Evolutionary conservation across 2,329 filamentous ascomycete species (phyloP).

Genomic region (Fonsecaea erecta): DNA sequence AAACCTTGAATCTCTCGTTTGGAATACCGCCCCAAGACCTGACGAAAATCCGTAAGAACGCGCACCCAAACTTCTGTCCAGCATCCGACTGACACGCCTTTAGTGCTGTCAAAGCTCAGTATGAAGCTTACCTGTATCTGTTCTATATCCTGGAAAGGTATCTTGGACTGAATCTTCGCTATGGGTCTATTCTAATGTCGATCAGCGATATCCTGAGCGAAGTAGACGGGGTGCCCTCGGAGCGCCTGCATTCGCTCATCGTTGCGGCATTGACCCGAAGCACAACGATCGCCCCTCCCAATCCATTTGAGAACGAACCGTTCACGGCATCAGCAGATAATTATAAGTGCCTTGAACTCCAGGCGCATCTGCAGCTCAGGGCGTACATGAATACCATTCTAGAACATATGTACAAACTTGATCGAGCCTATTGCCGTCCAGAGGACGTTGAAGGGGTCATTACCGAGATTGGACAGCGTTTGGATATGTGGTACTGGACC

Average conservation of each 20-base stretch:
- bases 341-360: slow-evolving; percentile 1
- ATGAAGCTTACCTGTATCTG: slow-evolving; percentile 17
- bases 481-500: slow-evolving; percentile 20
- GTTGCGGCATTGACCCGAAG: background rate
- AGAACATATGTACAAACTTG: slow-evolving; percentile 9
- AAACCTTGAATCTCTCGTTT: slow-evolving; percentile 13
- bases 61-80: background rate
- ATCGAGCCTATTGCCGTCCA: slow-evolving; percentile 19
- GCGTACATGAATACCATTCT: slow-evolving; percentile 21
- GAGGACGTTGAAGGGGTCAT: slow-evolving; percentile 7
- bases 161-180: background rate
- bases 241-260: slow-evolving; percentile 7
- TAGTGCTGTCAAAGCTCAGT: slow-evolving; percentile 8
- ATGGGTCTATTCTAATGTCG: background rate
- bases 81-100: background rate
- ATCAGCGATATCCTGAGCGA: slow-evolving; percentile 20
- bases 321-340: background rate
- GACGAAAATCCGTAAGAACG: slow-evolving; percentile 9
- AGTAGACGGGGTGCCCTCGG: slow-evolving; percentile 11
- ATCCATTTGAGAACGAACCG: slow-evolving; percentile 1
- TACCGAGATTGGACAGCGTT: slow-evolving; percentile 11
- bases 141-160: slow-evolving; percentile 20
- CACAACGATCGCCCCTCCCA: background rate
- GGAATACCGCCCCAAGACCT: slow-evolving; percentile 6
- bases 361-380: slow-evolving; percentile 13